Percentiles rank a stretch among this genome's conserved stretches.
These are phyloP conservation scores for Allium cepa DNA, from an alignment of 106 monocot species.

Conservation along the genomic window DNA sequence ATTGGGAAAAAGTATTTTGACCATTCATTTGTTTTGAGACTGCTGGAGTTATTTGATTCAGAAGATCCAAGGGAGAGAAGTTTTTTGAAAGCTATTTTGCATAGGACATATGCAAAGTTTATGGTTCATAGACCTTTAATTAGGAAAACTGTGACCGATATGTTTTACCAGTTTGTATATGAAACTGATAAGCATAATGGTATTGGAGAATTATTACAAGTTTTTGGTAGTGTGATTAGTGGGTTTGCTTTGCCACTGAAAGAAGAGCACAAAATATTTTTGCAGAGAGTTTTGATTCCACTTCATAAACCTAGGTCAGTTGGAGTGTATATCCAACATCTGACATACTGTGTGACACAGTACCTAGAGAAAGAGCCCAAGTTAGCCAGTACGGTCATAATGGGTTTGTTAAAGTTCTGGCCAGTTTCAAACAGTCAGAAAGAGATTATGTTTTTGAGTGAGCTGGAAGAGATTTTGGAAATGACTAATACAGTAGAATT, in stretches of 20 bases:
- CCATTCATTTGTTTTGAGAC: slow-evolving; percentile 58
- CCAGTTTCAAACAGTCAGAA: slow-evolving; percentile 85
- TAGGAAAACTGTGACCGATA: slow-evolving; percentile 66
- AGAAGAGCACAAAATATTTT: slow-evolving; percentile 91
- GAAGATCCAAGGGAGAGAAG: slow-evolving; percentile 90
- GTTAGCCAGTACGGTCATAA: slow-evolving; percentile 51
- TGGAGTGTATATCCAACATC: slow-evolving; percentile 70
- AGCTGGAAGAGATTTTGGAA: slow-evolving; percentile 86
- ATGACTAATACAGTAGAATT: slow-evolving; percentile 44
- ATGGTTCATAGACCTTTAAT: slow-evolving; percentile 92
- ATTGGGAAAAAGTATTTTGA: slow-evolving; percentile 76
- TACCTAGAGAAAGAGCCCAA: slow-evolving; percentile 87
- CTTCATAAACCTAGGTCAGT: slow-evolving; percentile 75
- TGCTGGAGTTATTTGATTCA: slow-evolving; percentile 84
- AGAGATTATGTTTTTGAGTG: slow-evolving; percentile 87
- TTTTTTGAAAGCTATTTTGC: slow-evolving; percentile 76
- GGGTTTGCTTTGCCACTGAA: slow-evolving; percentile 84
- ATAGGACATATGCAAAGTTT: slow-evolving; percentile 81
- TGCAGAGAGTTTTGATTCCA: slow-evolving; percentile 68
- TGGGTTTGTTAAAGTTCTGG: slow-evolving; percentile 81
- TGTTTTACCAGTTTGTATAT: slow-evolving; percentile 77
- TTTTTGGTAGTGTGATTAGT: slow-evolving; percentile 87
- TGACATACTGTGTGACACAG: slow-evolving; percentile 77
- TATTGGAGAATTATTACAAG: slow-evolving; percentile 75
- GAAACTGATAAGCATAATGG: slow-evolving; percentile 85